Evolutionary conservation across 139 green algal species (phyloP).

Genomic region (Desmodesmus armatus): DNA sequence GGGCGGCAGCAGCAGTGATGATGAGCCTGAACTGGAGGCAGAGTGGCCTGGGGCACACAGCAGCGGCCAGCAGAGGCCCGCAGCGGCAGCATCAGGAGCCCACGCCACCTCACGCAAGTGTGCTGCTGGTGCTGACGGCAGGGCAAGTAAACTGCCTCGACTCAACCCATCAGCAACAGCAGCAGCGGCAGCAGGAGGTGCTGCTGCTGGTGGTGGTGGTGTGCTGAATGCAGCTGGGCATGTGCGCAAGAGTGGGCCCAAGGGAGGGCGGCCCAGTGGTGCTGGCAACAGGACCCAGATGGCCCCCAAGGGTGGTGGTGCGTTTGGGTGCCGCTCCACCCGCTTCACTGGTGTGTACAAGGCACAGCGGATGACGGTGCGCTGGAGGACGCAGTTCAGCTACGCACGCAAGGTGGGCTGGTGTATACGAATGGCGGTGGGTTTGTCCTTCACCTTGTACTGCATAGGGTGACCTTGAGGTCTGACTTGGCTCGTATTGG

Average conservation of each 20-base stretch:
- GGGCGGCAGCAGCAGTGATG: not conserved
- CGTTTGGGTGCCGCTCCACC: constrained; percentile 7
- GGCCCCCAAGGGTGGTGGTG: not conserved
- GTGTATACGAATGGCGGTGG: too few relatives aligned
- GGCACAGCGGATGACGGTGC: constrained; percentile 1
- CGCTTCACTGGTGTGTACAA: constrained; percentile 37
- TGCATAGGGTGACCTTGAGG: too few relatives aligned
- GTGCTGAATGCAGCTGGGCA: not conserved
- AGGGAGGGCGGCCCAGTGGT: constrained; percentile 19
- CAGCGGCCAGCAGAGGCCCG: not conserved
- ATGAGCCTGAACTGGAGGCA: not conserved
- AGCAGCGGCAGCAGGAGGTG: not conserved
- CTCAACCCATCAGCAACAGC: not conserved
- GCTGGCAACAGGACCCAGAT: constrained; percentile 32
- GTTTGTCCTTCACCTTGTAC: too few relatives aligned
- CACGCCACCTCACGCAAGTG: too few relatives aligned
- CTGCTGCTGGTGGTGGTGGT: not conserved
- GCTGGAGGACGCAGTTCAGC: constrained; percentile 43
- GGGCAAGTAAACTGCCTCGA: not conserved
- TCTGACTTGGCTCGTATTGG: too few relatives aligned
- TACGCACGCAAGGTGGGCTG: constrained; percentile 31
- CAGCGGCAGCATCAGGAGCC: constrained; percentile 16
- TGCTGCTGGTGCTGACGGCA: not conserved
- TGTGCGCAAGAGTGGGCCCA: not conserved
- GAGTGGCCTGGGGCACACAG: not conserved